Conservation (phyloP, 2,329 filamentous ascomycete genomes). For the Coniochaeta ligniaria region DNA sequence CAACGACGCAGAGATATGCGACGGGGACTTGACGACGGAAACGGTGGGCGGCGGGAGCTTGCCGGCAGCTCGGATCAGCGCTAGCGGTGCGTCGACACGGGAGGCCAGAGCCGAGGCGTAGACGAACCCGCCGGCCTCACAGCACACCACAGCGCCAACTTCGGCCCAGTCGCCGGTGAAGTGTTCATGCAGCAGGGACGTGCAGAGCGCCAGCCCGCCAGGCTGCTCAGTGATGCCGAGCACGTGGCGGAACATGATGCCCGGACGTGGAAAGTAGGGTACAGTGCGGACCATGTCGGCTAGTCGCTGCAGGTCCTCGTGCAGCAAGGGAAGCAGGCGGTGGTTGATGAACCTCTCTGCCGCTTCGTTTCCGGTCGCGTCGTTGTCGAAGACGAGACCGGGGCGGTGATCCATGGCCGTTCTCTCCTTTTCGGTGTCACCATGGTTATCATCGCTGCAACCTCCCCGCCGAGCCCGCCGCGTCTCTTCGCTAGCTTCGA, state of each 20-base stretch:
- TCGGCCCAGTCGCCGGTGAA: conserved; percentile 39
- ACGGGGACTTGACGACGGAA: conserved; percentile 37
- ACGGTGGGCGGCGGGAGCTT: conserved; percentile 52
- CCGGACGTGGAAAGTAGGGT: conserved; percentile 40
- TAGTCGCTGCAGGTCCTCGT: conserved; percentile 37
- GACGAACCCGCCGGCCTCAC: conserved; percentile 50
- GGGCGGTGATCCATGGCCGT: conserved; percentile 26
- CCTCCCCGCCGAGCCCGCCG: conserved; percentile 26
- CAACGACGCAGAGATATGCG: conserved; percentile 39
- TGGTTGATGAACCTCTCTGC: conserved; percentile 32
- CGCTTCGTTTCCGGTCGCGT: conserved; percentile 29
- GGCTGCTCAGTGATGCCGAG: conserved; percentile 34
- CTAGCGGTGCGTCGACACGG: conserved; percentile 32
- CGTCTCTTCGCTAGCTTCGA: conserved; percentile 32
- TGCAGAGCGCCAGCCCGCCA: conserved; percentile 8
- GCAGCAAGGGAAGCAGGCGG: conserved; percentile 35
- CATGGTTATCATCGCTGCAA: conserved; percentile 9
- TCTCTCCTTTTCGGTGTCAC: conserved; percentile 11
- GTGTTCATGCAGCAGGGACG: conserved; percentile 37
- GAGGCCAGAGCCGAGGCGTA: conserved; percentile 44
- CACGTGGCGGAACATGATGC: conserved; percentile 50
- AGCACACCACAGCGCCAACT: conserved; percentile 38
- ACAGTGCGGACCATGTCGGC: conserved; percentile 39
- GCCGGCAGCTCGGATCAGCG: conserved; percentile 44
- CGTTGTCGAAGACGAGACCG: conserved; percentile 43